Evolutionary conservation across 2,329 filamentous ascomycete genomes (phyloP).

Genomic region (Sordariomycetes sp.): DNA sequence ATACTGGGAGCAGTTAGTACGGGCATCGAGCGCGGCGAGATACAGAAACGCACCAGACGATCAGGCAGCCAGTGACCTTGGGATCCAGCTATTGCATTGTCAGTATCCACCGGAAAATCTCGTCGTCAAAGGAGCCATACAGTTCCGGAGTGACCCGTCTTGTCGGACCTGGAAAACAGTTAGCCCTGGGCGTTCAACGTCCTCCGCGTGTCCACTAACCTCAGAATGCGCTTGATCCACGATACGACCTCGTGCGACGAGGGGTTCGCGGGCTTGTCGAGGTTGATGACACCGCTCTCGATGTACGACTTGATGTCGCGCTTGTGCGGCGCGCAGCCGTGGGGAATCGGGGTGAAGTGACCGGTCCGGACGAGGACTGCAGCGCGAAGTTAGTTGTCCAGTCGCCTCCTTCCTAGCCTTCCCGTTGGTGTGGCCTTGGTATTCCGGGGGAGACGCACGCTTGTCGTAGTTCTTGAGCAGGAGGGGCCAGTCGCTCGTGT

Average conservation of each 20-base stretch:
- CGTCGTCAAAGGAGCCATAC: not conserved
- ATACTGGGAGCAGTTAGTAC: constrained; percentile 6
- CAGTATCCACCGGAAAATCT: not conserved
- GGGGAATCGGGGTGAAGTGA: constrained; percentile 93
- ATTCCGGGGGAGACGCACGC: constrained; percentile 38
- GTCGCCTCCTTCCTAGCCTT: not conserved
- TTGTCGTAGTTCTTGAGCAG: constrained; percentile 94
- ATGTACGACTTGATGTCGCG: constrained; percentile 96
- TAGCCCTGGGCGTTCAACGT: not conserved
- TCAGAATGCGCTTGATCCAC: constrained; percentile 96
- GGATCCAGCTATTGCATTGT: constrained; percentile 54
- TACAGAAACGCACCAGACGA: constrained; percentile 46
- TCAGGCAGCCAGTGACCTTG: constrained; percentile 92
- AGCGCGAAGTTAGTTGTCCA: constrained; percentile 3
- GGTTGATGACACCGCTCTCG: constrained; percentile 94
- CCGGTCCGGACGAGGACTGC: constrained; percentile 82
- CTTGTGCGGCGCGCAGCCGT: constrained; percentile 80
- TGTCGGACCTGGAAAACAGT: constrained; percentile 42
- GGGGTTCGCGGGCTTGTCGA: constrained; percentile 76
- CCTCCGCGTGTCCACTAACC: constrained; percentile 28
- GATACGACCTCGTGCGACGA: constrained; percentile 98
- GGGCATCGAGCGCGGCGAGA: not conserved
- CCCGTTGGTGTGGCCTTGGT: no score
- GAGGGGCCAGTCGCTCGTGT: constrained; percentile 85
- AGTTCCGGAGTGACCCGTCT: constrained; percentile 96